Evolutionary conservation across 2,329 filamentous ascomycete genomes (phyloP).

Genomic region (Hymenoscyphus occultus): DNA sequence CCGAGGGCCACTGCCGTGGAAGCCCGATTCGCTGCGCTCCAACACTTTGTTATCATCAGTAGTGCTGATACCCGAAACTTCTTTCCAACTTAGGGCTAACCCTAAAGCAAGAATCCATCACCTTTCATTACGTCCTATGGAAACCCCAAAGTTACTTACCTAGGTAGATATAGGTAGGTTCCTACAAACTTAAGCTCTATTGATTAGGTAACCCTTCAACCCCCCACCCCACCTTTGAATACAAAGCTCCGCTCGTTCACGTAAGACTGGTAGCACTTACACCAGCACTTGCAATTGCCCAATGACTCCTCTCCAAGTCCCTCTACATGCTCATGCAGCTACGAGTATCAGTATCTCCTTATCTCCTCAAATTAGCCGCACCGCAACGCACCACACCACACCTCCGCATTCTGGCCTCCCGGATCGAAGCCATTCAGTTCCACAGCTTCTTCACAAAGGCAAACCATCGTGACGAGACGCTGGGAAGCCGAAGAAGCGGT

Average conservation of each 20-base stretch:
- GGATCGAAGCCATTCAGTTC: neutral
- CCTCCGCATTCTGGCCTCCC: neutral
- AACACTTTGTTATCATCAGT: too few species aligned
- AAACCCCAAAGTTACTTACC: too few species aligned
- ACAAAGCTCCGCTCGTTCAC: neutral
- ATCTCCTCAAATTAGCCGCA: neutral
- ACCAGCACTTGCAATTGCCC: neutral
- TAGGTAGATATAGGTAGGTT: too few species aligned
- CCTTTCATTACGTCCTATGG: too few species aligned
- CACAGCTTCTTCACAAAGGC: neutral
- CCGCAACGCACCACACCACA: neutral
- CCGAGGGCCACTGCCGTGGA: too few species aligned
- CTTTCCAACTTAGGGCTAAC: too few species aligned
- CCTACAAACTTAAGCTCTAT: too few species aligned
- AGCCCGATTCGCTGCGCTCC: too few species aligned
- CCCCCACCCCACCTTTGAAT: neutral
- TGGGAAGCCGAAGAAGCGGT: neutral
- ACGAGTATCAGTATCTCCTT: neutral
- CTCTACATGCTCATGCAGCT: neutral
- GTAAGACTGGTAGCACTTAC: neutral
- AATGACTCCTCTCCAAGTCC: neutral
- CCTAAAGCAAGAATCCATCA: too few species aligned
- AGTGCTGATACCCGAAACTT: too few species aligned
- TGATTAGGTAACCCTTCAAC: neutral
- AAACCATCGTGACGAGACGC: neutral